Conservation (phyloP, 495 filamentous ascomycete genomes). For the Chaetomium fimeti region DNA sequence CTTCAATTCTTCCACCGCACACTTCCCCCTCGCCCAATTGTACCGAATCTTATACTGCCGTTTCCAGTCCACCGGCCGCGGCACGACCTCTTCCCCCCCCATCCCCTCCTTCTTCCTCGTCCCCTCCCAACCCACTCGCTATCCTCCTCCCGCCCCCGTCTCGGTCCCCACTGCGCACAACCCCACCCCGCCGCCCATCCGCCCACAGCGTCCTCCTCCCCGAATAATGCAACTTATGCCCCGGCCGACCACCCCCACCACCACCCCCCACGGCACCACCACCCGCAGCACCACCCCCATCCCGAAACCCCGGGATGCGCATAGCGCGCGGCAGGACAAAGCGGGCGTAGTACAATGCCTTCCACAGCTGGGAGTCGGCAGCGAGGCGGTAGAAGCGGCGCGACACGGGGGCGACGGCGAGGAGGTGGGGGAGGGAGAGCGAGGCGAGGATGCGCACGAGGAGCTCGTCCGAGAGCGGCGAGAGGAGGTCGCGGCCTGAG, state of each 20-base stretch:
- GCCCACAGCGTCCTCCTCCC: conserved; percentile 78
- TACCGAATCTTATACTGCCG: conserved; percentile 82
- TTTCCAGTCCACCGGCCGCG: conserved; percentile 65
- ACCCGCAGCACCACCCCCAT: conserved; percentile 34
- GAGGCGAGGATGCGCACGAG: conserved; percentile 80
- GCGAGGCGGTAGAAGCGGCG: conserved; percentile 71
- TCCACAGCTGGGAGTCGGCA: conserved; percentile 88
- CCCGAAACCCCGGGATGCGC: conserved; percentile 67
- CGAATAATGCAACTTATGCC: conserved; percentile 59
- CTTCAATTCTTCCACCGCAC: conserved; percentile 72
- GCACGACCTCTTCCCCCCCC: background rate
- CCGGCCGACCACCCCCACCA: conserved; percentile 15
- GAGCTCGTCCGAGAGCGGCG: conserved; percentile 80
- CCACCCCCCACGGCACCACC: conserved; percentile 15
- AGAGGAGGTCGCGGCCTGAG: conserved; percentile 40
- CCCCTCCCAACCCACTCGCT: conserved; percentile 33
- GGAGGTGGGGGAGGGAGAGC: conserved; percentile 65
- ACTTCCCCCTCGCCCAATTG: conserved; percentile 87
- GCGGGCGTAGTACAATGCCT: conserved; percentile 78
- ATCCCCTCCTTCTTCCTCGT: background rate
- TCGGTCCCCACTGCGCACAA: conserved; percentile 46
- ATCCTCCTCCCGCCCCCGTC: conserved; percentile 42
- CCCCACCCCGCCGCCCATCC: conserved; percentile 54
- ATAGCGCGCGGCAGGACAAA: conserved; percentile 84
- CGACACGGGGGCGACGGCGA: conserved; percentile 75